Evolutionary conservation across 169 alveolate species (phyloP), one percentile per base, ranked within the genome.

Genomic region (Plasmodium gallinaceum): DNA sequence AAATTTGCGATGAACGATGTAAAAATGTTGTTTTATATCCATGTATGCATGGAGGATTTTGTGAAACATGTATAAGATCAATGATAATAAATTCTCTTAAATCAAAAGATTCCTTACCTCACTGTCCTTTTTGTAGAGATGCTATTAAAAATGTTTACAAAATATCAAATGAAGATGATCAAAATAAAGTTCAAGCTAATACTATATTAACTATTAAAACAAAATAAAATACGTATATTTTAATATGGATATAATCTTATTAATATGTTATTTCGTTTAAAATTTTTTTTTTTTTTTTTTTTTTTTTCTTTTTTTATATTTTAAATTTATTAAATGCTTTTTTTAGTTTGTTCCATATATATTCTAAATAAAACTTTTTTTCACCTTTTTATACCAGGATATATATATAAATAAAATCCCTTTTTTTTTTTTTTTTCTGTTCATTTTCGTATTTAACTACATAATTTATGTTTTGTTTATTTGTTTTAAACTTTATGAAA

Each of bases 21-120:
- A 86, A 86, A 71, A 86, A 86, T 71, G 75, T 86, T n/a, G 87
- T 86, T 8, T 52, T 86, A 39, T 62, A 86, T 24, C 92, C 92
- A 37, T 86, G 92, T 54, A 86, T 86, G 92, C 92, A 86, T 66
- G 92, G 92, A 16, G 92, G 92, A 3, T 86, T 86, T 51, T 86
- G 92, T 64, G 92, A 86, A 86, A 20, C 75, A 0, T 86, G 92
- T 51, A 61, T 86, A 58, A 60, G 92, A 73, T 86, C 71, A 20
- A 39, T 86, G 87, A 48, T 86, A 70, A 70, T 45, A 39, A 86
- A 71, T 60, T 62, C 87, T n/a, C 22, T 72, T 7, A 72, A 86
- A 52, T 14, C 62, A 46, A 86, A 86, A 24, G 74, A 86, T 16
- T 18, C 76, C 24, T 58, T 58, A 1, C 92, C 92, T 10, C 14